Percentiles rank a stretch among this genome's conserved stretches.
Evolutionary conservation across 768 basidiomycete genomes (phyloP).

Genomic region (Pulveroboletus sp.): DNA sequence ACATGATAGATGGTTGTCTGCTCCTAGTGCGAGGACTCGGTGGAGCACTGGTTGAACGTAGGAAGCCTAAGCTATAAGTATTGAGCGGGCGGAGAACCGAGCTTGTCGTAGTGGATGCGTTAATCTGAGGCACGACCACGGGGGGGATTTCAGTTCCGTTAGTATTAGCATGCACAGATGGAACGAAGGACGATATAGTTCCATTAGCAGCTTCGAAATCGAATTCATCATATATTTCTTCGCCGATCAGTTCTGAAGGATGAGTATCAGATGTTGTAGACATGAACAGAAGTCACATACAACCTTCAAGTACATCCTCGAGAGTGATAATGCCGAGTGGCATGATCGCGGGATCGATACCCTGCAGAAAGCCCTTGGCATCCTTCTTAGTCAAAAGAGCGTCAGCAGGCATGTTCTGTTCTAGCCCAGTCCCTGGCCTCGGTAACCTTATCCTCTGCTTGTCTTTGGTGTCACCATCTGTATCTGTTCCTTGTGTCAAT

Average conservation of each 20-base stretch:
- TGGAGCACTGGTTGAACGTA: constrained; percentile 55
- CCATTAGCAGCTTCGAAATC: constrained; percentile 71
- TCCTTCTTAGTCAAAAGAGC: constrained; percentile 72
- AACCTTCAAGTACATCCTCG: constrained; percentile 89
- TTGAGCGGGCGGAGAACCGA: constrained; percentile 38
- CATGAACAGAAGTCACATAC: background rate
- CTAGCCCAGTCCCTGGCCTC: constrained; percentile 42
- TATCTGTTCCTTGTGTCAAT: constrained; percentile 9
- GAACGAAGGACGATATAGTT: constrained; percentile 42
- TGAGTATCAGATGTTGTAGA: background rate
- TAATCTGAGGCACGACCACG: constrained; percentile 4
- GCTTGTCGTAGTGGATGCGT: constrained; percentile 13
- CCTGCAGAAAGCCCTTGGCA: constrained; percentile 81
- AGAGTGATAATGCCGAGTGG: constrained; percentile 90
- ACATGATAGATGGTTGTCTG: constrained; percentile 2
- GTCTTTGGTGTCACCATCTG: constrained; percentile 15
- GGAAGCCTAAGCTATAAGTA: constrained; percentile 45
- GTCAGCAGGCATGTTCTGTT: constrained; percentile 87
- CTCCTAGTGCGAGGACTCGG: constrained; percentile 41
- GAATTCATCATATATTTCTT: constrained; percentile 91
- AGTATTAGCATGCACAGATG: constrained; percentile 29
- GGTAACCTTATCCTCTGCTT: constrained; percentile 28
- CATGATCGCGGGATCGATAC: constrained; percentile 75
- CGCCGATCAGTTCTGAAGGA: constrained; percentile 77
- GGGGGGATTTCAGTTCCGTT: constrained; percentile 19